phyloP scores from a whole-genome alignment of 805 yeast species.

The Yamadazyma sp. region DNA sequence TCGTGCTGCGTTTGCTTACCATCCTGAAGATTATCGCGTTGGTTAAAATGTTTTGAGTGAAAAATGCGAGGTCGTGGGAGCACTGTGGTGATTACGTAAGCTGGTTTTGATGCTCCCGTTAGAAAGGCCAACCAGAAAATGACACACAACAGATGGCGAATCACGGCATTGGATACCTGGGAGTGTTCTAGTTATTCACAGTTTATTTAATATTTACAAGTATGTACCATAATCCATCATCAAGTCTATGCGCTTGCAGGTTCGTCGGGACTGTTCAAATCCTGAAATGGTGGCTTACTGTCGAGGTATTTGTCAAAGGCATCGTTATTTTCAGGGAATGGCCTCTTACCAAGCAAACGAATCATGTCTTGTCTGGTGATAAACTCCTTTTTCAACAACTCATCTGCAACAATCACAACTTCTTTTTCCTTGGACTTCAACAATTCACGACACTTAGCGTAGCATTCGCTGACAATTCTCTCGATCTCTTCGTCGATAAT shows the following conservation, averaged over 20 bases:
- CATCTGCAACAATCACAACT: conserved; percentile 72
- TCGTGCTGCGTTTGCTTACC: conserved; percentile 7
- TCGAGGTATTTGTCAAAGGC: conserved; percentile 88
- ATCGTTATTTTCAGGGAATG: conserved; percentile 75
- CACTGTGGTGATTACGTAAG: too few relatives aligned
- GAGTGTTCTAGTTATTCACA: background rate
- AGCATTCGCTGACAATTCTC: conserved; percentile 64
- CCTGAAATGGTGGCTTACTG: conserved; percentile 37
- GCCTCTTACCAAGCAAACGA: conserved; percentile 71
- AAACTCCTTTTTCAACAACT: conserved; percentile 70
- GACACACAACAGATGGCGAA: too few relatives aligned
- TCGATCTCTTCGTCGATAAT: conserved; percentile 70
- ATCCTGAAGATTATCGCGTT: conserved; percentile 3
- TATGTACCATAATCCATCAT: conserved; percentile 9
- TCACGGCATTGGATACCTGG: too few relatives aligned
- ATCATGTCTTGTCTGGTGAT: conserved; percentile 81
- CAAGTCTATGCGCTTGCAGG: conserved; percentile 7
- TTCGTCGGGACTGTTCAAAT: conserved; percentile 22
- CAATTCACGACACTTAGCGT: conserved; percentile 56
- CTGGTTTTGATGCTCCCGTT: too few relatives aligned
- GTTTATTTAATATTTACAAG: conserved; percentile 11
- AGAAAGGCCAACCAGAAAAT: too few relatives aligned
- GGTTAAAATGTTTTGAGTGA: background rate
- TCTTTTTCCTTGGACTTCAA: conserved; percentile 58
- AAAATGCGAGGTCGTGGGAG: conserved; percentile 4